Base-by-base conservation (phyloP, 441 rosid genomes). In the Adansonia gregorii region DNA sequence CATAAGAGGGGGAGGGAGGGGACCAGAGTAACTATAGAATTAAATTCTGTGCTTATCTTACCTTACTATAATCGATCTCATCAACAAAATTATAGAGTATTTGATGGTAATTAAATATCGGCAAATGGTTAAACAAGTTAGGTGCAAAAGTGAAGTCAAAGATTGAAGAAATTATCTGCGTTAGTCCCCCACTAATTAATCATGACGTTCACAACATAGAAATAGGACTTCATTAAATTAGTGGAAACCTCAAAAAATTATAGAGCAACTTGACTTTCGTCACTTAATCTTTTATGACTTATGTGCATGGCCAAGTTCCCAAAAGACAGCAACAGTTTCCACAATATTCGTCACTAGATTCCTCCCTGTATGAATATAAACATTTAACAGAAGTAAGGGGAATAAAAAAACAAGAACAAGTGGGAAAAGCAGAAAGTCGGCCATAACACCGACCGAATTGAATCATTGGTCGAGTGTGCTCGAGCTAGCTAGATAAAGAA, bases 391-490 rank as follows among this genome's bases (percentile, higher is more conserved):
- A 76, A 72, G 3, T 35, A 8, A 6, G 66, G 1, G 10, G 15
- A 11, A 17, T 54, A 43, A 48, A 59, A 3, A 71, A 75, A 2
- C 39, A 7, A 58, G 67, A 49, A 67, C 78, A 75, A 80, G 41
- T 19, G 9, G 68, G 58, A 74, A 74, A 49, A 35, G 73, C 73
- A 68, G 10, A 45, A 79, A 80, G 45, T 51, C 56, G 5, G 48
- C 78, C 68, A 81, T 65, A 43, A 51, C 78, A 80, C 87, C 88
- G 83, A 79, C 89, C 76, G 64, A 12, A 49, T 81, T 79, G 79
- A 82, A 79, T 78, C 31, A 66, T 72, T 52, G 22, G 76, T 24
- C 41, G 39, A 77, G 49, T 79, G 67, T 22, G 83, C 85, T 64
- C 46, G 67, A 82, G 77, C 46, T 55, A 27, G 7, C 81, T 69